Base-by-base conservation (phyloP, 2,329 filamentous ascomycete species). In the Exophiala sideris region DNA sequence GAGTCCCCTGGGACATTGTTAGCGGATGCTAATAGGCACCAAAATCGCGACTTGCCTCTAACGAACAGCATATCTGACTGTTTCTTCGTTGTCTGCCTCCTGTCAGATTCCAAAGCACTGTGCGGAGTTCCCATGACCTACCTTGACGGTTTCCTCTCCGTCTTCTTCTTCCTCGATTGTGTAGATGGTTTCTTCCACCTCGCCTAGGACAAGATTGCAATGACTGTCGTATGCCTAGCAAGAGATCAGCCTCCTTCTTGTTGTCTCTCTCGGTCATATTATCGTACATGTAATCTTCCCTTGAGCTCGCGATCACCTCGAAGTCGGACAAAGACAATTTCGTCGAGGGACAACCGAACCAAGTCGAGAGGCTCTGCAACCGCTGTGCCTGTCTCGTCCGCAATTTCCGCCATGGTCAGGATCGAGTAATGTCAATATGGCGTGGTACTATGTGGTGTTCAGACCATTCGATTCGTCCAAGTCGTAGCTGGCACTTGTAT, bases 11-110 rank as follows among this genome's bases (percentile, higher is more conserved):
- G 40, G 48, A 51, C 68, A 64, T 45, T 61, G 65, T 68, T 48
- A 56, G 51, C 11, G 42, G 21, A 16, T 12, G 2, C 14, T 18
- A 20, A 44, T 20, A 56, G 52, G 18, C 35, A 32, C 12, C 45
- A 21, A 14, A 36, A 6, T 11, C n/a, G 9, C 11, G n/a, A 71
- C 81, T 59, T 75, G 92, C 91, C 92, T 88, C 94, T 81, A 54
- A 99, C 92, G 71, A 99, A 99, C 16, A 99, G 77, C 94, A 99
- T 99, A 71, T 97, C 94, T 40, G 91, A 95, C 72, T 96, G 95
- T 75, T 95, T 95, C 76, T 92, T 95, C 59, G 94, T 84, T 11
- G 91, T 96, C 88, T 95, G 60, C 11, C 48, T 36, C 49, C 10
- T 48, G 45, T 48, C 8, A 58, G 34, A 44, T 7, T 34, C 29